Conservation (phyloP, 1,139 yeast genomes). For the Blastobotrys petasosporus region DNA sequence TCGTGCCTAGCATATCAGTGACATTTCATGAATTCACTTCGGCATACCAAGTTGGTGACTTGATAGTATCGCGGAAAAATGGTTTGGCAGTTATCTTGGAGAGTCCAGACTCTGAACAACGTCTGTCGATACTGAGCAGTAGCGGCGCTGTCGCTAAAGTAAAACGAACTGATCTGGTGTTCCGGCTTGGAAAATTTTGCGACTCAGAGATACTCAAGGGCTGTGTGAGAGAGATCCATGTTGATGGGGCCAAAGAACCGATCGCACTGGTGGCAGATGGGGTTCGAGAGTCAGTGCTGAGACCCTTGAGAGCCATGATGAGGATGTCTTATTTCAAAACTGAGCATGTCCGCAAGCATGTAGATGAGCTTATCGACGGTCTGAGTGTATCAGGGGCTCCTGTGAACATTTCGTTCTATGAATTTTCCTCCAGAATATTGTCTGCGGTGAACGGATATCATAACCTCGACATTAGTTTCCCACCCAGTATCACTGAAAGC, state of each 20-base stretch:
- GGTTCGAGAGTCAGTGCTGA: conserved; percentile 5
- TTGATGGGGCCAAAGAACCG: not conserved
- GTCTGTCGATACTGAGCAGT: conserved; percentile 4
- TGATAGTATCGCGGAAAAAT: conserved; percentile 7
- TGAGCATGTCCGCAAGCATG: conserved; percentile 1
- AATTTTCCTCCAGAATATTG: conserved; percentile 18
- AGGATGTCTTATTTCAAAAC: conserved; percentile 1
- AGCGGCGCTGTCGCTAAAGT: conserved; percentile 6
- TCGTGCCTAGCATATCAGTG: not conserved
- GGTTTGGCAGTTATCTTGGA: conserved; percentile 12
- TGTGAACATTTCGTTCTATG: conserved; percentile 23
- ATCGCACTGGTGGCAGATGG: conserved; percentile 2
- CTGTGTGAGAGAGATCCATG: conserved; percentile 1
- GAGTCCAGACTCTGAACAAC: conserved; percentile 1
- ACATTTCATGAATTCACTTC: conserved; percentile 6
- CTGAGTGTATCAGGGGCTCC: conserved; percentile 15
- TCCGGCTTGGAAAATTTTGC: conserved; percentile 8
- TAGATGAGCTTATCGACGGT: conserved; percentile 11
- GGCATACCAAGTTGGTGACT: conserved; percentile 12
- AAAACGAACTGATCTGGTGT: conserved; percentile 5
- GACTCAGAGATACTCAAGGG: conserved; percentile 5
- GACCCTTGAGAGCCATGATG: conserved; percentile 9
- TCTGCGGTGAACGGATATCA: not conserved
- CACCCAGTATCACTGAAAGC: not conserved
- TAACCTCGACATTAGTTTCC: not conserved